Percentiles rank a stretch among this genome's conserved stretches.
Evolutionary conservation across 2,329 filamentous ascomycete genomes (phyloP).

Genomic region (Lasiodiplodia hormozganensis): DNA sequence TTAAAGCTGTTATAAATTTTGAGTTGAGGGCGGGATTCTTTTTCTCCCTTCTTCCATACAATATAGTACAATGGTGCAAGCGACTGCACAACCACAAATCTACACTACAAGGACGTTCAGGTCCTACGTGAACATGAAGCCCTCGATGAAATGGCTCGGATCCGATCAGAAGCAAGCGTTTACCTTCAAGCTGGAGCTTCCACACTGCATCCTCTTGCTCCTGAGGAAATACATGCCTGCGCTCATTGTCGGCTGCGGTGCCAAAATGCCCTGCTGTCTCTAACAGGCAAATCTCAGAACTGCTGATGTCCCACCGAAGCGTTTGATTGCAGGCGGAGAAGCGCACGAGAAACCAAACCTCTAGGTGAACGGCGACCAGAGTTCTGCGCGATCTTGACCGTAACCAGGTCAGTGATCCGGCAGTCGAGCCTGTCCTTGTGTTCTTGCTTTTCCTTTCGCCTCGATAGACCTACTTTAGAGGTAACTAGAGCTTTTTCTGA

Average conservation of each 20-base stretch:
- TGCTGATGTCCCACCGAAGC: neutral
- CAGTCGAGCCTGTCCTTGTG: neutral
- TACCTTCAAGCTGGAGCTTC: neutral
- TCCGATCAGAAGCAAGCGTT: neutral
- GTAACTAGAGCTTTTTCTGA: conserved; percentile 56
- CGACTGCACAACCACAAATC: neutral
- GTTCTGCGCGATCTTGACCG: neutral
- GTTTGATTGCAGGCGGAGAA: neutral
- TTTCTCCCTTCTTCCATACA: neutral
- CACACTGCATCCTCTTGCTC: neutral
- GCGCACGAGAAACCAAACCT: neutral
- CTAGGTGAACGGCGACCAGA: neutral
- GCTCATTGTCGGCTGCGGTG: neutral
- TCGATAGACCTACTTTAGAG: neutral
- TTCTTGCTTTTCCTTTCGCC: neutral
- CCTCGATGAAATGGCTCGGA: neutral
- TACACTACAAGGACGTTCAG: neutral
- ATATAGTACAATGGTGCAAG: neutral
- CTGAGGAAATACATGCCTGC: neutral
- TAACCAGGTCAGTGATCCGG: neutral
- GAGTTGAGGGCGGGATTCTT: neutral
- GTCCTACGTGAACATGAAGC: neutral
- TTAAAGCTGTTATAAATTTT: neutral
- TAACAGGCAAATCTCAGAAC: neutral
- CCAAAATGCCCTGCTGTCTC: neutral